Evolutionary conservation across 129 eudicot genomes (phyloP).

Genomic region (Erigeron canadensis): DNA sequence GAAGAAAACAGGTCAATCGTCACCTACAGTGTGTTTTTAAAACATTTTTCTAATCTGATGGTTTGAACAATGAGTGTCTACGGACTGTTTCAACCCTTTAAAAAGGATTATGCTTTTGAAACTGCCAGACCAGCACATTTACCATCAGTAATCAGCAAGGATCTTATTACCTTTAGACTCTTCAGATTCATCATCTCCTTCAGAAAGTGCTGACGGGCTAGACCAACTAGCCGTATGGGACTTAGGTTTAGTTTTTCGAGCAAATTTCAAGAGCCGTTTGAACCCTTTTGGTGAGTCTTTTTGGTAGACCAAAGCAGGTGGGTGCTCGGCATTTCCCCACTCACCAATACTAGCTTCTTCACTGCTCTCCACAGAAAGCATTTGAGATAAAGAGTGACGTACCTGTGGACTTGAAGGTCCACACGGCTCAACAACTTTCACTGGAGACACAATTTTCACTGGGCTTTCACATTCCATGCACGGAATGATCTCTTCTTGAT

Average conservation of each 20-base stretch:
- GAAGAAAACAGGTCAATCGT: neutral
- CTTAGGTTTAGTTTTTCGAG: conserved; percentile 72
- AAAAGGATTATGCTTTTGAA: neutral
- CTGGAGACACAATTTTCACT: conserved; percentile 35
- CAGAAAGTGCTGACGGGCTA: conserved; percentile 68
- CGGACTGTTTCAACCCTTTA: neutral
- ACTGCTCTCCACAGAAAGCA: conserved; percentile 85
- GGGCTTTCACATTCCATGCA: conserved; percentile 30
- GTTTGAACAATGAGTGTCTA: neutral
- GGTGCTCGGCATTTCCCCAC: conserved; percentile 97
- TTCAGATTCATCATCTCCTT: conserved; percentile 77
- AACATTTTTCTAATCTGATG: too few species aligned
- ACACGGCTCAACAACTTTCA: conserved; percentile 31
- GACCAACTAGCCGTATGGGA: conserved; percentile 59
- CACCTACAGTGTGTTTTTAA: neutral
- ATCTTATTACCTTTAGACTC: conserved; percentile 50
- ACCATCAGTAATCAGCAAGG: conserved; percentile 6
- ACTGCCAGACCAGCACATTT: neutral
- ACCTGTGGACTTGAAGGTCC: conserved; percentile 58
- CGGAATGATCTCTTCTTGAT: conserved; percentile 33
- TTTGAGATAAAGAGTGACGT: conserved; percentile 85
- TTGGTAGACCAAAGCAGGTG: conserved; percentile 74
- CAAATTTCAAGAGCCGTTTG: conserved; percentile 82
- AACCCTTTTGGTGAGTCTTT: conserved; percentile 92
- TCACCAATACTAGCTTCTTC: conserved; percentile 57